Conservation (phyloP, 2,329 filamentous ascomycete species). For the Colletotrichum abscissum region DNA sequence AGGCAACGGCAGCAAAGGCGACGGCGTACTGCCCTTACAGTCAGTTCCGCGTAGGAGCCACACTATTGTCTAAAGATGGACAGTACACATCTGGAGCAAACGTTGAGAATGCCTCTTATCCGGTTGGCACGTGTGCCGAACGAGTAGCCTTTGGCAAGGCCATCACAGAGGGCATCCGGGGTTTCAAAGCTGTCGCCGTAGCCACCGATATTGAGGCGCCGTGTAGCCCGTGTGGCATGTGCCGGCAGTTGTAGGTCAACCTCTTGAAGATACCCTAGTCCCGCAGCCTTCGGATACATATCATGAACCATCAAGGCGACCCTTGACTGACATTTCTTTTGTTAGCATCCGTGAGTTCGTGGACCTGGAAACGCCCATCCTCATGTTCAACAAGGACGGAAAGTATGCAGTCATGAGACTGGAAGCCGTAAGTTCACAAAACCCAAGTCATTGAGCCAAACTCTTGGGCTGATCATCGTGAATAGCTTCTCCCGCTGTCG, state of each 20-base stretch:
- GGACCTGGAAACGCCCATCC: constrained; percentile 75
- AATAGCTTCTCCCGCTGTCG: constrained; percentile 74
- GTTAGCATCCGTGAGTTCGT: constrained; percentile 81
- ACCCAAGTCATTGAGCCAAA: not conserved
- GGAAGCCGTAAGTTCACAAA: constrained; percentile 64
- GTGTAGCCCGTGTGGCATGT: constrained; percentile 92
- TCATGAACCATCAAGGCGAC: not conserved
- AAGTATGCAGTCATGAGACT: constrained; percentile 77
- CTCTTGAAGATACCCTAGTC: not conserved
- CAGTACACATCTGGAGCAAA: constrained; percentile 80
- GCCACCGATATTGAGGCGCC: constrained; percentile 80
- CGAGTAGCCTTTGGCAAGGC: constrained; percentile 88
- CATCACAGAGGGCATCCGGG: constrained; percentile 67
- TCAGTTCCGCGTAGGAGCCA: constrained; percentile 88
- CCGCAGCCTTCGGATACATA: not conserved
- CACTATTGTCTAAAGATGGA: constrained; percentile 70
- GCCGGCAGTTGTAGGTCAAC: constrained; percentile 82
- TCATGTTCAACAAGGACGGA: constrained; percentile 92
- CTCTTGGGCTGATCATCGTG: not conserved
- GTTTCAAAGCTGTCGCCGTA: constrained; percentile 85
- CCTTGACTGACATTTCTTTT: constrained; percentile 8
- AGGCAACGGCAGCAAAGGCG: constrained; percentile 77
- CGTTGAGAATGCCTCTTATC: constrained; percentile 93
- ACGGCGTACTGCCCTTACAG: constrained; percentile 94
- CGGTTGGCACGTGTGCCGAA: constrained; percentile 96